Percentiles rank a stretch among this genome's conserved stretches.
Conservation (phyloP, 1,284 basidiomycete genomes). For the Trametes versicolor region DNA sequence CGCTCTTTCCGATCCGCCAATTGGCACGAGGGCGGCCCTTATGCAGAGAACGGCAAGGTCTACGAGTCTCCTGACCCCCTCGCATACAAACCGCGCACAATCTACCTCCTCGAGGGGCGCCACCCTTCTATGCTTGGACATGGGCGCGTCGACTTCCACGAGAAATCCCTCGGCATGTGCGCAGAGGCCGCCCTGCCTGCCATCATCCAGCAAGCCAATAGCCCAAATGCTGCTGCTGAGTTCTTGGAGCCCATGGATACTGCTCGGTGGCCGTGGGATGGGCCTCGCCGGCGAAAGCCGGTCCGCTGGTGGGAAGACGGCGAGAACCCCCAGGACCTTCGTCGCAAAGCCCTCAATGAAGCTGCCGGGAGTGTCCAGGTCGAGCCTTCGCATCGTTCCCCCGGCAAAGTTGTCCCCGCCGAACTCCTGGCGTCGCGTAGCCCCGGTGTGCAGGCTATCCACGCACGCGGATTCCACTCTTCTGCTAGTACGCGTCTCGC, state of each 20-base stretch:
- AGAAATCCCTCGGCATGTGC: conserved; percentile 51
- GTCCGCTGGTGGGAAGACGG: conserved; percentile 44
- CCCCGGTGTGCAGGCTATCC: conserved; percentile 5
- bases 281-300: conserved; percentile 25
- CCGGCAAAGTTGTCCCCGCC: background rate
- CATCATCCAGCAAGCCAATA: conserved; percentile 46
- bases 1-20: conserved; percentile 49
- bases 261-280: conserved; percentile 50
- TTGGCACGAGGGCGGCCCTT: conserved; percentile 50
- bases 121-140: conserved; percentile 45
- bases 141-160: conserved; percentile 46
- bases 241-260: conserved; percentile 49
- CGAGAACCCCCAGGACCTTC: conserved; percentile 24
- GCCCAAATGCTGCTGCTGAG: conserved; percentile 29
- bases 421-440: conserved; percentile 21
- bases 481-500: conserved; percentile 30
- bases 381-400: background rate
- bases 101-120: conserved; percentile 51
- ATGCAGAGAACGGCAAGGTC: conserved; percentile 41
- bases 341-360: conserved; percentile 7
- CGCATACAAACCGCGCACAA: conserved; percentile 53
- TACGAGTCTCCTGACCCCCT: conserved; percentile 47
- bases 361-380: background rate
- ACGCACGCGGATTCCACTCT: conserved; percentile 43
- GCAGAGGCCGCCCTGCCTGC: conserved; percentile 46